phyloP scores from a whole-genome alignment of 2,329 filamentous ascomycete genomes.

The Fusarium phyllophilum region DNA sequence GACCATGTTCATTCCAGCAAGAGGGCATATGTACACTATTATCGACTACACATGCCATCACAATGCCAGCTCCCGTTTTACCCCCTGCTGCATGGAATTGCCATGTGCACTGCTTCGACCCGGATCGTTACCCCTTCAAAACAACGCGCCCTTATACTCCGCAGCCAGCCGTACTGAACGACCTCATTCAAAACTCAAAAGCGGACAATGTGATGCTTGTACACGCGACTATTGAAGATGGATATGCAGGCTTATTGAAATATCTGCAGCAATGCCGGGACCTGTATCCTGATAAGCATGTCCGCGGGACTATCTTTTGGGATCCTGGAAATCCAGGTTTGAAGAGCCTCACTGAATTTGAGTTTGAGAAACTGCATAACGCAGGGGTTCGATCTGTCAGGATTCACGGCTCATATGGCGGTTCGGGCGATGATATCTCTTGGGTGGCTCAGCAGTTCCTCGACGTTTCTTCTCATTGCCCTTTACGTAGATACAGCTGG shows the following conservation, averaged over 20 bases:
- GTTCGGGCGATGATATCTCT: neutral
- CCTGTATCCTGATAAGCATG: neutral
- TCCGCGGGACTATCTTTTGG: neutral
- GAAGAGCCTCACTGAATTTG: neutral
- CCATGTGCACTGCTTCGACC: slow-evolving; percentile 6
- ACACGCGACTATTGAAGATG: slow-evolving; percentile 13
- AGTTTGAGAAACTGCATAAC: neutral
- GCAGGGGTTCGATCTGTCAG: neutral
- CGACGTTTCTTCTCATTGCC: neutral
- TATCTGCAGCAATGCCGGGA: neutral
- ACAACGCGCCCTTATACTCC: neutral
- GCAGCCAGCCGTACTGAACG: neutral
- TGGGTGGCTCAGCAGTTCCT: neutral
- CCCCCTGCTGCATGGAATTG: neutral
- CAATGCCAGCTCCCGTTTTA: neutral
- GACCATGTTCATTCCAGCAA: neutral
- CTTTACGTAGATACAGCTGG: neutral
- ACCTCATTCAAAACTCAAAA: neutral
- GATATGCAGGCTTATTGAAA: neutral
- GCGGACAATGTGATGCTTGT: slow-evolving; percentile 1
- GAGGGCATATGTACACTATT: too few species aligned
- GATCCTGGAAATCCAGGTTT: neutral
- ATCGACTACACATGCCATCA: neutral
- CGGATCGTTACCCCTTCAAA: neutral
- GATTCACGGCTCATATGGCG: slow-evolving; percentile 8